These are phyloP conservation scores for Cyclostephanos tholiformis DNA, from an alignment of 108 stramenopile genomes.

Conservation along the genomic window DNA sequence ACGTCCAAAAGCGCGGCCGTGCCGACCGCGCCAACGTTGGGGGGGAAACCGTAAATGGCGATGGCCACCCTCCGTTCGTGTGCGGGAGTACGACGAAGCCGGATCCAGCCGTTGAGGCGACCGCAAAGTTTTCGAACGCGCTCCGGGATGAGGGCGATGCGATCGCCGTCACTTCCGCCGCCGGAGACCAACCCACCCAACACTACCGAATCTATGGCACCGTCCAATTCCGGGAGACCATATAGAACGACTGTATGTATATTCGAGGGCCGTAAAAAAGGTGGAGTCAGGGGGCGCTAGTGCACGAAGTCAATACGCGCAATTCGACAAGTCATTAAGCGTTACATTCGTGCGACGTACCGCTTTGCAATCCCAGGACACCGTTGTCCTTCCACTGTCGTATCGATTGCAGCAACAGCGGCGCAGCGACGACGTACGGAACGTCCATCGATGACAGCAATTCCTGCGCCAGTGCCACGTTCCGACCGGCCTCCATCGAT, in stretches of 20 bases:
- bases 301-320: no score
- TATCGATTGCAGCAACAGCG: slow-evolving; percentile 78
- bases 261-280: no score
- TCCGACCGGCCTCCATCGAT: slow-evolving; percentile 81
- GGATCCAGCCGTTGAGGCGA: slow-evolving; percentile 64
- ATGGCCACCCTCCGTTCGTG: slow-evolving; percentile 64
- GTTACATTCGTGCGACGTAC: no score
- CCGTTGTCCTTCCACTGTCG: slow-evolving; percentile 77
- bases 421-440: slow-evolving; percentile 79
- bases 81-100: slow-evolving; percentile 58
- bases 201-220: slow-evolving; percentile 87
- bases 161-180: slow-evolving; percentile 60
- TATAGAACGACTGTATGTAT: slow-evolving; percentile 73
- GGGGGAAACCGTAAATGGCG: slow-evolving; percentile 86
- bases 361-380: slow-evolving; percentile 77
- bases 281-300: no score
- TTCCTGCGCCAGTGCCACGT: slow-evolving; percentile 72
- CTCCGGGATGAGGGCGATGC: slow-evolving; percentile 84
- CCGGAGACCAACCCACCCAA: slow-evolving; percentile 64
- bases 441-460: slow-evolving; percentile 74
- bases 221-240: slow-evolving; percentile 85
- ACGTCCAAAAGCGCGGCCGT: slow-evolving; percentile 89
- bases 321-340: no score
- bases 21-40: slow-evolving; percentile 88
- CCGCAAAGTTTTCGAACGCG: slow-evolving; percentile 70